Evolutionary conservation across 805 yeast genomes (phyloP).

Genomic region (Hanseniaspora osmophila): DNA sequence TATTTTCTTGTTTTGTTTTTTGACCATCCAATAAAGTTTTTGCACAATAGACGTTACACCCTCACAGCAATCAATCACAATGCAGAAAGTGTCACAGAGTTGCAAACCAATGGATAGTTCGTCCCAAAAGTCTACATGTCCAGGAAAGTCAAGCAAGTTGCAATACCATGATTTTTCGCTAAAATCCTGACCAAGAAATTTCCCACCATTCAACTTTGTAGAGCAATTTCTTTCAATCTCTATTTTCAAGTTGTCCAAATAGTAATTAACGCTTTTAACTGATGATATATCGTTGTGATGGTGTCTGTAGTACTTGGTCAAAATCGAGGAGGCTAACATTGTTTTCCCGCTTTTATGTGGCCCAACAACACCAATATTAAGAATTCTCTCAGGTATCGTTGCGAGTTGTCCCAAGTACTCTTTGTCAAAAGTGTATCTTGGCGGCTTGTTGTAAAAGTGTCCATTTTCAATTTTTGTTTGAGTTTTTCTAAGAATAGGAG

Average conservation of each 20-base stretch:
- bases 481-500: neutral
- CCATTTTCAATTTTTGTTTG: conserved; percentile 2
- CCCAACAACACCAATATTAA: conserved; percentile 74
- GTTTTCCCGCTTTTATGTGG: conserved; percentile 80
- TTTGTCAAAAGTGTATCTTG: conserved; percentile 46
- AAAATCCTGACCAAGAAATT: conserved; percentile 42
- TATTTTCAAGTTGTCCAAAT: conserved; percentile 55
- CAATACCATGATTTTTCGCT: conserved; percentile 40
- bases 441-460: conserved; percentile 24
- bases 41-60: conserved; percentile 55
- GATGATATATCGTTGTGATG: conserved; percentile 13
- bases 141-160: conserved; percentile 78
- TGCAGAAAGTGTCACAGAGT: conserved; percentile 55
- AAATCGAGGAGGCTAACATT: conserved; percentile 52
- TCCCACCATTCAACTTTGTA: conserved; percentile 45
- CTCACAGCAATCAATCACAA: conserved; percentile 60
- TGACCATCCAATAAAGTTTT: conserved; percentile 20
- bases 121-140: conserved; percentile 74
- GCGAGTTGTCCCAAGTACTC: conserved; percentile 42
- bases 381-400: conserved; percentile 43
- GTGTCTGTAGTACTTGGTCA: conserved; percentile 46
- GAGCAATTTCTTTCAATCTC: conserved; percentile 64
- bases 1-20: conserved; percentile 44
- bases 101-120: conserved; percentile 46
- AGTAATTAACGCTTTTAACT: conserved; percentile 23